These are phyloP conservation scores for Pontederia crassipes DNA, from an alignment of 176 grass and related monocot genomes.

Conservation along the genomic window DNA sequence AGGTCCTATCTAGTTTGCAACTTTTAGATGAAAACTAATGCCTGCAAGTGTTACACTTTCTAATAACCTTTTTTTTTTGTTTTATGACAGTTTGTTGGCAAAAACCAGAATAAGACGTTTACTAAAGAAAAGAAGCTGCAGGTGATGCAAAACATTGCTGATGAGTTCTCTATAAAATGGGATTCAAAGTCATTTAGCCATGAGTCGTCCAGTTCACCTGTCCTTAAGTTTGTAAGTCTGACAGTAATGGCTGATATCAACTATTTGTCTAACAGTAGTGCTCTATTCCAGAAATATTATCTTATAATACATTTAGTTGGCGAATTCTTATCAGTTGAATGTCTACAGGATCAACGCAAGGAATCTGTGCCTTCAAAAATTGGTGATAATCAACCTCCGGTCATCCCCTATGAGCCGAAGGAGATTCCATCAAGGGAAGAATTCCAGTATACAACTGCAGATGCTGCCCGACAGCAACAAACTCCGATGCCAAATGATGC, in stretches of 20 bases:
- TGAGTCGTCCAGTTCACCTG: slow-evolving; percentile 29
- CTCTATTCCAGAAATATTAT: slow-evolving; percentile 13
- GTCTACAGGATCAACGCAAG: slow-evolving; percentile 10
- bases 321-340: background rate
- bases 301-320: background rate
- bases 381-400: slow-evolving; percentile 20
- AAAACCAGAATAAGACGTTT: slow-evolving; percentile 52
- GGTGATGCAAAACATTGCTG: slow-evolving; percentile 60
- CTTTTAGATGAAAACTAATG: background rate
- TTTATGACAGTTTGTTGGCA: slow-evolving; percentile 58
- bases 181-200: slow-evolving; percentile 33
- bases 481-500: slow-evolving; percentile 49
- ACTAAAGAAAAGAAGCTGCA: slow-evolving; percentile 66
- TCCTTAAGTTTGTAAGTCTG: slow-evolving; percentile 43
- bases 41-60: background rate
- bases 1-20: slow-evolving; percentile 37
- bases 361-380: background rate
- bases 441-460: slow-evolving; percentile 17
- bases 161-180: slow-evolving; percentile 54
- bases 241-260: background rate
- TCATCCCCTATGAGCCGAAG: background rate
- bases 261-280: background rate
- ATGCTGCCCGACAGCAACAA: slow-evolving; percentile 29
- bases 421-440: slow-evolving; percentile 23
- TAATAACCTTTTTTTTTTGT: too few relatives aligned